These are phyloP conservation scores for Nidula niveotomentosa DNA, from an alignment of 1,284 basidiomycete species.

Conservation along the genomic window DNA sequence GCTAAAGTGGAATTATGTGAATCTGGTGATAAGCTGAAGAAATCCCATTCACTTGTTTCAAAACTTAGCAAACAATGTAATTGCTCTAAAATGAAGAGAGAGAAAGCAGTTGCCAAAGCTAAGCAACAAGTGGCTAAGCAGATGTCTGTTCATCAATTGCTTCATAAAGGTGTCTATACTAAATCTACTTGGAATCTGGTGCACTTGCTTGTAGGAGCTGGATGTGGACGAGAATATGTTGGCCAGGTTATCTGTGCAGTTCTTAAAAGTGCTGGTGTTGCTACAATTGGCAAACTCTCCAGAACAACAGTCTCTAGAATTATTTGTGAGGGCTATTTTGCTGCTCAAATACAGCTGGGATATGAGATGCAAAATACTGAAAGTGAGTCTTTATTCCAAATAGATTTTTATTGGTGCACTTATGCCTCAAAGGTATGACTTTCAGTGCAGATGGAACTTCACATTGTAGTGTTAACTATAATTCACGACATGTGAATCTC, in stretches of 20 bases:
- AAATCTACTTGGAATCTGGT: conserved; percentile 9
- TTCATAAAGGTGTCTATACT: conserved; percentile 8
- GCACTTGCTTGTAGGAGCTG: conserved; percentile 4
- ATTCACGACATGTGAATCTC: conserved; percentile 13
- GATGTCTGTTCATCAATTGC: conserved; percentile 3
- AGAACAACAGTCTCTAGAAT: conserved; percentile 13
- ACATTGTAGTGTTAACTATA: conserved; percentile 14
- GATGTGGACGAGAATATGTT: conserved; percentile 5
- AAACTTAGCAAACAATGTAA: neutral
- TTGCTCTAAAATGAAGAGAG: no score
- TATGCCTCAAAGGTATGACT: conserved; percentile 6
- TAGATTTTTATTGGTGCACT: neutral
- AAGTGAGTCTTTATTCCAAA: neutral
- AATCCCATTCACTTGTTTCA: neutral
- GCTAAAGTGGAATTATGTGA: no score
- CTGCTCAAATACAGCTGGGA: conserved; percentile 18
- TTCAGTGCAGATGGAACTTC: conserved; percentile 19
- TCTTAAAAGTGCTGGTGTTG: conserved; percentile 14
- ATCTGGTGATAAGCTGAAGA: neutral
- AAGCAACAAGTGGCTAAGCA: neutral
- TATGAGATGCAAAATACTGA: conserved; percentile 16
- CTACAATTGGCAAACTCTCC: conserved; percentile 12
- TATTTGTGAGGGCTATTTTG: conserved; percentile 17
- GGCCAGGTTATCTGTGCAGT: conserved; percentile 9
- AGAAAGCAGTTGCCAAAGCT: neutral